Conservation (phyloP, 805 yeast species). For the Saturnispora serradocipensis region DNA sequence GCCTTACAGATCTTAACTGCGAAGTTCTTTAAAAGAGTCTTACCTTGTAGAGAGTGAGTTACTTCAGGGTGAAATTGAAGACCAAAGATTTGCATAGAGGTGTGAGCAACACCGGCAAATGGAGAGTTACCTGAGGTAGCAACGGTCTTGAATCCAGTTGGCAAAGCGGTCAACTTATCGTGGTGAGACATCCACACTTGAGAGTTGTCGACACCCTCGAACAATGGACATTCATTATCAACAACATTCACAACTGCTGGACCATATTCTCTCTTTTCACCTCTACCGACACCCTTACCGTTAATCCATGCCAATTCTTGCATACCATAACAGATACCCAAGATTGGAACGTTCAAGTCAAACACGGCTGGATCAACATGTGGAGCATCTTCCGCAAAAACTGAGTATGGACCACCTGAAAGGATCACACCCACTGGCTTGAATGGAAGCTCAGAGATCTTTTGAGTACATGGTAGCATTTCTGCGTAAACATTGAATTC, state of each 20-base stretch:
- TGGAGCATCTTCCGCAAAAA: conserved; percentile 90
- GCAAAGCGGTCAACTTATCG: conserved; percentile 86
- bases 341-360: conserved; percentile 82
- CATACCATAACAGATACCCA: conserved; percentile 98
- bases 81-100: conserved; percentile 70
- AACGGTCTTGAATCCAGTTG: conserved; percentile 78
- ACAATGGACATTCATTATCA: conserved; percentile 60
- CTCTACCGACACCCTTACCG: conserved; percentile 88
- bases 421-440: conserved; percentile 93
- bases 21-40: conserved; percentile 76
- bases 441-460: conserved; percentile 85
- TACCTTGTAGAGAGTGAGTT: conserved; percentile 91
- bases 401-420: conserved; percentile 98
- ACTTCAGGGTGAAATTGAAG: conserved; percentile 99
- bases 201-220: conserved; percentile 84
- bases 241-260: conserved; percentile 87
- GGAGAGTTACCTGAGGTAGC: conserved; percentile 95
- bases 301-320: conserved; percentile 98
- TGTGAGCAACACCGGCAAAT: conserved; percentile 83
- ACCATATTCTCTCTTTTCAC: conserved; percentile 97
- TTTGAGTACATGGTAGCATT: conserved; percentile 99
- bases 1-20: conserved; percentile 88
- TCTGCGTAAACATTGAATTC: conserved; percentile 98
- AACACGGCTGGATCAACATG: conserved; percentile 95
- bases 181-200: conserved; percentile 99